phyloP scores from a whole-genome alignment of 805 yeast genomes.

The Candida sakaeoensis region DNA sequence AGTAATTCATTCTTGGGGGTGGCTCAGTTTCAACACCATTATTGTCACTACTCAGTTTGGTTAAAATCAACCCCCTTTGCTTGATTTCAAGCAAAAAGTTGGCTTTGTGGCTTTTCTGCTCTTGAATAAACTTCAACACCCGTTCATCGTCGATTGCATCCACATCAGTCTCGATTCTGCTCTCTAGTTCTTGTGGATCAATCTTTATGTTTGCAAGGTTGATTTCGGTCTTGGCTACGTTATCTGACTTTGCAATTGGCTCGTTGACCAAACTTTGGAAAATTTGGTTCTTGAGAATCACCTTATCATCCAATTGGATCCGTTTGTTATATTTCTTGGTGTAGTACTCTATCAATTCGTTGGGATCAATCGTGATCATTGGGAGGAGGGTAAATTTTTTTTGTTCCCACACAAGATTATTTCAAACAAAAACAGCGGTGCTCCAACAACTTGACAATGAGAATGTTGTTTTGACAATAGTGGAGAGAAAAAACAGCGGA shows the following conservation, averaged over 20 bases:
- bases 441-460: too few species aligned
- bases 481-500: too few species aligned
- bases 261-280: background rate
- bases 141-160: background rate
- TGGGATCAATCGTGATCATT: background rate
- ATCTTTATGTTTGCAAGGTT: background rate
- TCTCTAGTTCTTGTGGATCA: background rate
- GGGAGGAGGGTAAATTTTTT: too few species aligned
- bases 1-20: background rate
- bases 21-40: background rate
- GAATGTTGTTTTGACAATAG: too few species aligned
- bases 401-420: too few species aligned
- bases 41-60: background rate
- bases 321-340: background rate
- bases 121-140: background rate
- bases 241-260: too few species aligned
- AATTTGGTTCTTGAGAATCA: background rate
- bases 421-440: too few species aligned
- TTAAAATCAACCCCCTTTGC: background rate
- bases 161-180: background rate
- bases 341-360: background rate
- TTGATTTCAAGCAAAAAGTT: constrained; percentile 1
- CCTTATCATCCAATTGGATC: background rate
- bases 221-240: background rate
- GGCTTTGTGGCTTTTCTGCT: background rate